These are phyloP conservation scores for Candida gorgasii DNA, from an alignment of 805 yeast species.

Conservation along the genomic window DNA sequence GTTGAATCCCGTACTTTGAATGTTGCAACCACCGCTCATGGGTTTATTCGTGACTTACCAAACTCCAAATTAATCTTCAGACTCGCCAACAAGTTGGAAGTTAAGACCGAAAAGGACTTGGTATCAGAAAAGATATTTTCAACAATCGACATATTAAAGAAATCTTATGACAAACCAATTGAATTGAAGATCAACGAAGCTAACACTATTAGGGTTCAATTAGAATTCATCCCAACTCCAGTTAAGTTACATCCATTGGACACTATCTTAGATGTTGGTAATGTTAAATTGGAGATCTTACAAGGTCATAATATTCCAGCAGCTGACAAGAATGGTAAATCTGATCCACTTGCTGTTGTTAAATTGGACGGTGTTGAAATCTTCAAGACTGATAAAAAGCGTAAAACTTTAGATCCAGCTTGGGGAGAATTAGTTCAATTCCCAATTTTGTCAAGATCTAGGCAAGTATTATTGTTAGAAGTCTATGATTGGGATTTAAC, in stretches of 20 bases:
- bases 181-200: constrained; percentile 43
- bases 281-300: constrained; percentile 54
- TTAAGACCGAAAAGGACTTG: constrained; percentile 49
- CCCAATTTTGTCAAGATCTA: constrained; percentile 63
- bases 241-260: constrained; percentile 57
- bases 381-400: constrained; percentile 59
- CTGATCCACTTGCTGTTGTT: constrained; percentile 69
- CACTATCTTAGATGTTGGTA: constrained; percentile 68
- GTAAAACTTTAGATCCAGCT: constrained; percentile 68
- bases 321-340: constrained; percentile 72
- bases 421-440: constrained; percentile 71
- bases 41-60: constrained; percentile 69
- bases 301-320: constrained; percentile 55
- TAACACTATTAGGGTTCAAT: constrained; percentile 45
- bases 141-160: constrained; percentile 56
- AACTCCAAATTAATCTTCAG: constrained; percentile 60
- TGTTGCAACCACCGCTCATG: constrained; percentile 51
- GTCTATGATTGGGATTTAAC: constrained; percentile 80
- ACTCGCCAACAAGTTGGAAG: constrained; percentile 52
- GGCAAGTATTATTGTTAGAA: constrained; percentile 48
- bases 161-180: constrained; percentile 48
- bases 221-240: constrained; percentile 63
- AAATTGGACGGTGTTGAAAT: constrained; percentile 53
- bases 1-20: constrained; percentile 46
- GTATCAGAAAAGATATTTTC: constrained; percentile 49